A percentile compares a stretch with the other conserved stretches of the same genome.
phyloP scores from a whole-genome alignment of 2,329 filamentous ascomycete species.

The Scytalidium lignicola region DNA sequence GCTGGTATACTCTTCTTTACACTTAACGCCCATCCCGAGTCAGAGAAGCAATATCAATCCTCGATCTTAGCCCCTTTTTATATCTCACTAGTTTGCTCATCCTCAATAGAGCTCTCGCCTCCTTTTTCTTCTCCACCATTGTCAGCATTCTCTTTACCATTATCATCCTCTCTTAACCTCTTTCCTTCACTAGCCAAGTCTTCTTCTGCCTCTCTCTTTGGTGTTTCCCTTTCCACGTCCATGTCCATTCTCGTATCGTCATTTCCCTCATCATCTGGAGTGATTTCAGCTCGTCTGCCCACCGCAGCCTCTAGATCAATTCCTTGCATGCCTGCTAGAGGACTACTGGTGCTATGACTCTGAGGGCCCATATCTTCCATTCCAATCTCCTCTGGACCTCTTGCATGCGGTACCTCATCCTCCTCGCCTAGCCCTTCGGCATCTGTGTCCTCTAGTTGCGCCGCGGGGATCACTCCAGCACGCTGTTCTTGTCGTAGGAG shows the following conservation, averaged over 20 bases:
- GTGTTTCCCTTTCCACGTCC: conserved; percentile 29
- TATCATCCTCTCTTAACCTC: conserved; percentile 40
- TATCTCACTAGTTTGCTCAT: conserved; percentile 13
- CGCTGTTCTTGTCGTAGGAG: conserved; percentile 81
- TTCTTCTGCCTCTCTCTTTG: conserved; percentile 53
- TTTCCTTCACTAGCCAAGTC: conserved; percentile 37
- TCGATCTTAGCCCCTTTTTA: conserved; percentile 6
- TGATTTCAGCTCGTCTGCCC: conserved; percentile 41
- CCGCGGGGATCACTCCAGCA: conserved; percentile 69
- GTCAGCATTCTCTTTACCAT: conserved; percentile 10
- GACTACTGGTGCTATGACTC: conserved; percentile 35
- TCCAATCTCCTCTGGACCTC: conserved; percentile 80
- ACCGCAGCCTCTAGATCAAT: conserved; percentile 59
- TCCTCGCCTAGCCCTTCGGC: conserved; percentile 39
- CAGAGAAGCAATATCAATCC: no score
- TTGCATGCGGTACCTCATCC: conserved; percentile 69
- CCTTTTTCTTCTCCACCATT: conserved; percentile 7
- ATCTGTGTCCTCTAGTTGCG: conserved; percentile 42
- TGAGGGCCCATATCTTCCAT: conserved; percentile 83
- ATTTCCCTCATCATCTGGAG: conserved; percentile 34
- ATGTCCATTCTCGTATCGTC: conserved; percentile 20
- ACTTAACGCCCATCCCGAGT: no score
- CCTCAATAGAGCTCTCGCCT: conserved; percentile 10
- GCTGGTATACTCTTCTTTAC: no score
- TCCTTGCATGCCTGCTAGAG: conserved; percentile 40